A percentile compares a stretch with the other conserved stretches of the same genome.
Conservation (phyloP, 345 rosid species). For the Orychophragmus violaceus region DNA sequence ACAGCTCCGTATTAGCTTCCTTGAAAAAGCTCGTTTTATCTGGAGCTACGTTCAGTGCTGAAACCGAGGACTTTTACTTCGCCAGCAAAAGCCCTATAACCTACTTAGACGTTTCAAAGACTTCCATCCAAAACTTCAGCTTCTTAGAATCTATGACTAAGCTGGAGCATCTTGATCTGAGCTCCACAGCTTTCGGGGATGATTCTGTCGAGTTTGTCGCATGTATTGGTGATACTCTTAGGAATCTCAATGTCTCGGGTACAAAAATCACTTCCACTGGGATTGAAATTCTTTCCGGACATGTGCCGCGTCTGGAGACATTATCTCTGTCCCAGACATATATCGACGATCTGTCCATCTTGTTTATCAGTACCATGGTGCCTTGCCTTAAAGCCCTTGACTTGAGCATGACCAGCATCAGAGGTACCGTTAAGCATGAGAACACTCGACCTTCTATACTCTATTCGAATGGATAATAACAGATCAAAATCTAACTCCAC, state of each 20-base stretch:
- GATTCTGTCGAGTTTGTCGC: constrained; percentile 53
- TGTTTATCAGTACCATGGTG: constrained; percentile 49
- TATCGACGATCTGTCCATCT: constrained; percentile 55
- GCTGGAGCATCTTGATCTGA: constrained; percentile 71
- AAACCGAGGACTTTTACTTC: constrained; percentile 45
- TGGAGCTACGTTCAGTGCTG: constrained; percentile 59
- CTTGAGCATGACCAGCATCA: constrained; percentile 62
- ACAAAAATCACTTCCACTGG: constrained; percentile 72
- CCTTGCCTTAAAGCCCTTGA: constrained; percentile 55
- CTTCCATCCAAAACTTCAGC: constrained; percentile 48
- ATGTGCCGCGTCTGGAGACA: constrained; percentile 59
- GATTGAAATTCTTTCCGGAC: constrained; percentile 49
- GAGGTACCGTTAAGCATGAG: constrained; percentile 48
- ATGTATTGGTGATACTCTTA: constrained; percentile 53
- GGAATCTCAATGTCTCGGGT: constrained; percentile 51
- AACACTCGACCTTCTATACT: background rate
- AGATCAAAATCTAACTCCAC: background rate
- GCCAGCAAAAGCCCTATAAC: constrained; percentile 42
- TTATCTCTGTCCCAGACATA: constrained; percentile 53
- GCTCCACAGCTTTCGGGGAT: constrained; percentile 57
- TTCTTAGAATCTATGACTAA: constrained; percentile 50
- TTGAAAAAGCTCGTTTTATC: constrained; percentile 51
- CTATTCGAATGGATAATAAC: background rate
- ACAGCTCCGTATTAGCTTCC: constrained; percentile 37
- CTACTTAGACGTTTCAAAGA: constrained; percentile 58